Base-by-base conservation (phyloP, 2,329 filamentous ascomycete species). In the Dactylonectria estremocensis region DNA sequence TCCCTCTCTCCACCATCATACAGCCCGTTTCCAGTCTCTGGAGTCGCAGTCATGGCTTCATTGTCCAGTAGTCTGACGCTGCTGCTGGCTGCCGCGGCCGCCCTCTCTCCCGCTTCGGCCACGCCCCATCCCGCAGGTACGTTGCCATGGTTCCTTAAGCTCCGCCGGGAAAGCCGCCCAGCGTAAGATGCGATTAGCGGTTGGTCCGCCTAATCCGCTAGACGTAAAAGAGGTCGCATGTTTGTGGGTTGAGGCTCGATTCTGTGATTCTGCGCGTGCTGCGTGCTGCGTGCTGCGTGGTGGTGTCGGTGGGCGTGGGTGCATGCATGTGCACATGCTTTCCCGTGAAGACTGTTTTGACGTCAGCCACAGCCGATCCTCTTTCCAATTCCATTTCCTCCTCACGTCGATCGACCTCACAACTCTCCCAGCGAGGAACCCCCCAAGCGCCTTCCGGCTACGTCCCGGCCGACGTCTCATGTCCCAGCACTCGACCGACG, bases 401-500 rank as follows among this genome's bases (percentile, higher is more conserved):
- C 40, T 46, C 70, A 33, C 24, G 45, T 28, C 66, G 75, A 57
- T 45, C 53, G 9, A 13, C 31, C 10, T 53, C 50, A 28, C 56
- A 50, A 49, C 55, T 77, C 50, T 67, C 69, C 20, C 68, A 61
- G 57, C 71, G 79, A 67, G 78, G 78, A 20, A 74, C 77, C n/a
- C 66, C 74, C 35, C 70, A 78, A 54, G 79, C 81, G 16, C 81
- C 81, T 59, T 62, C 76, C 75, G 89, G 90, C 68, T 98, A 98
- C 80, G 88, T 90, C 2, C 95, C 95, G 0, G 82, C 86, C 37
- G 78, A 82, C 6, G 91, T 93, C 48, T 80, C 87, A 69, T 97
- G 95, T 76, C 94, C 95, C 4, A 82, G 84, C 7, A 84, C 84
- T n/a, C 87, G 89, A 50, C 95, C 95, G 1, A 86, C 84, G 1